phyloP scores from a whole-genome alignment of 257 asterid species.

The Catharanthus roseus region DNA sequence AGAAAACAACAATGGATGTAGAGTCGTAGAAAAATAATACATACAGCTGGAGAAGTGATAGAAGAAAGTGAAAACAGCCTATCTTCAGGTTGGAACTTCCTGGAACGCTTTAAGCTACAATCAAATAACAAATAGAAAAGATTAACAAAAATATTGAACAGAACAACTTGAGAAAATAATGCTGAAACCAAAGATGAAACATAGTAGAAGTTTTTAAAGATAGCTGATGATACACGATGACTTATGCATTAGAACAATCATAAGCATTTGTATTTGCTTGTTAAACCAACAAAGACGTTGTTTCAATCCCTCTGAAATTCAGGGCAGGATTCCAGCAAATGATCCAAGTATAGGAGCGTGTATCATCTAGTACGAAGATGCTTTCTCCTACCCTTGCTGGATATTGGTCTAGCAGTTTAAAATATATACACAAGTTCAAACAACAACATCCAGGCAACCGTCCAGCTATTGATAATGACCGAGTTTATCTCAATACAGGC shows the following conservation, averaged over 20 bases:
- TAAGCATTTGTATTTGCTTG: background rate
- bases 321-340: background rate
- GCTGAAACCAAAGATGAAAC: background rate
- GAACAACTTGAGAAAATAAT: background rate
- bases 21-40: constrained; percentile 17
- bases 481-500: background rate
- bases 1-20: background rate
- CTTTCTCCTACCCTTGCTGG: too few species aligned
- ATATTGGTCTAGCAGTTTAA: too few species aligned
- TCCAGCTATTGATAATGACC: background rate
- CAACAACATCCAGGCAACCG: background rate
- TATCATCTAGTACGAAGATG: background rate
- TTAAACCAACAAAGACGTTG: background rate
- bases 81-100: constrained; percentile 97
- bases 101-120: constrained; percentile 84
- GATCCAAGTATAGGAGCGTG: background rate
- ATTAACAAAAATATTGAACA: background rate
- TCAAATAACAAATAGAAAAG: background rate
- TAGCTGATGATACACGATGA: background rate
- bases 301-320: background rate
- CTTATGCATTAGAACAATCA: background rate
- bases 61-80: constrained; percentile 95
- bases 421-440: background rate
- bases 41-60: constrained; percentile 90
- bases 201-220: background rate